phyloP scores from a whole-genome alignment of 1,139 yeast species.

The Blastobotrys capitulatus region DNA sequence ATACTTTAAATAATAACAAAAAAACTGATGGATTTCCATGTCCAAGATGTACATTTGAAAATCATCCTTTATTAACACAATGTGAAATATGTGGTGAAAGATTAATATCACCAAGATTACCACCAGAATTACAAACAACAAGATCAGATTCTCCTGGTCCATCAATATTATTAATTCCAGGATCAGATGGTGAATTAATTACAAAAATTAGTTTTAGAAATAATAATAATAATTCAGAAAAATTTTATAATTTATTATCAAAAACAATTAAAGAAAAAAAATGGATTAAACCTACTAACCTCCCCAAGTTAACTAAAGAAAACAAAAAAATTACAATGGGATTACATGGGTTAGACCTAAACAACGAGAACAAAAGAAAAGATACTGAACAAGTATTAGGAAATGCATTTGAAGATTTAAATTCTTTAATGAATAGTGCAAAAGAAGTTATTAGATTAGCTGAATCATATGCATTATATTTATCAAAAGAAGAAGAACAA shows the following conservation, averaged over 20 bases:
- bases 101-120: slow-evolving; percentile 36
- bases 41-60: slow-evolving; percentile 76
- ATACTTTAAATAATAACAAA: not conserved
- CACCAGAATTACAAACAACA: slow-evolving; percentile 23
- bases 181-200: slow-evolving; percentile 16
- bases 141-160: slow-evolving; percentile 25
- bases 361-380: slow-evolving; percentile 51
- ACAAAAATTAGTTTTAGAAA: slow-evolving; percentile 33
- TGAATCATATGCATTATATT: slow-evolving; percentile 40
- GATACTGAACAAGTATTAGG: slow-evolving; percentile 60
- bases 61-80: slow-evolving; percentile 68
- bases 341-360: slow-evolving; percentile 62
- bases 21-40: slow-evolving; percentile 46
- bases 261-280: slow-evolving; percentile 21
- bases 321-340: slow-evolving; percentile 36
- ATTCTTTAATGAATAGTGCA: slow-evolving; percentile 71
- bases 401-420: slow-evolving; percentile 70
- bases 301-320: too few relatives aligned
- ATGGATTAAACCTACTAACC: slow-evolving; percentile 16
- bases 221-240: slow-evolving; percentile 30
- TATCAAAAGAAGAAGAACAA: slow-evolving; percentile 23
- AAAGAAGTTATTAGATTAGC: slow-evolving; percentile 64
- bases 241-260: slow-evolving; percentile 29
- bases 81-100: slow-evolving; percentile 88
- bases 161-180: slow-evolving; percentile 17